Evolutionary conservation across 805 yeast species (phyloP).

Genomic region (Candida koratica): DNA sequence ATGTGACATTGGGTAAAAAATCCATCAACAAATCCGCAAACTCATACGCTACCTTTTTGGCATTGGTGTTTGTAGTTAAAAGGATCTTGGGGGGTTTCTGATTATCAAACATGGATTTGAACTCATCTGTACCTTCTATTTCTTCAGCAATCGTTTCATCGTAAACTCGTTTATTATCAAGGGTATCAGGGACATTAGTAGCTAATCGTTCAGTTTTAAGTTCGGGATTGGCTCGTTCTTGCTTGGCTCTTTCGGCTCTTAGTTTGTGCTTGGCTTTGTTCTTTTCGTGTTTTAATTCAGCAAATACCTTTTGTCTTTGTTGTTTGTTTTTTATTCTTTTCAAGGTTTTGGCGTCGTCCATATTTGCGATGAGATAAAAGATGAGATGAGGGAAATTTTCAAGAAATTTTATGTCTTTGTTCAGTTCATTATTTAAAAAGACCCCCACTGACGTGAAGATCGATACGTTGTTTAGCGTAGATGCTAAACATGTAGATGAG

Average conservation of each 20-base stretch:
- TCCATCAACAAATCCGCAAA: conserved; percentile 85
- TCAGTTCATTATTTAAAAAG: conserved; percentile 31
- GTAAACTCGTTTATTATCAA: conserved; percentile 76
- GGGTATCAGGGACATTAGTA: conserved; percentile 74
- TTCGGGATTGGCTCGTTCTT: conserved; percentile 80
- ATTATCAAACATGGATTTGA: conserved; percentile 49
- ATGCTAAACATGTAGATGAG: conserved; percentile 43
- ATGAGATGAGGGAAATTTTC: conserved; percentile 16
- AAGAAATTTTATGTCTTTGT: conserved; percentile 28
- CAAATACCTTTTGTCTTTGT: conserved; percentile 73
- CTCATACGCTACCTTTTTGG: conserved; percentile 82
- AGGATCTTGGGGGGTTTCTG: conserved; percentile 76
- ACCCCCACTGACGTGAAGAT: conserved; percentile 26
- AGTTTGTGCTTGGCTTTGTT: conserved; percentile 72
- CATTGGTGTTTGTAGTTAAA: conserved; percentile 83
- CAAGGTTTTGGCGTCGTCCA: conserved; percentile 26
- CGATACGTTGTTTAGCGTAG: conserved; percentile 26
- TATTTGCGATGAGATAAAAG: conserved; percentile 1
- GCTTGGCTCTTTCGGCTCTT: conserved; percentile 81
- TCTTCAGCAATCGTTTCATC: conserved; percentile 76
- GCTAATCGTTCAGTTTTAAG: conserved; percentile 74
- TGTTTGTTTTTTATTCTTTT: conserved; percentile 67
- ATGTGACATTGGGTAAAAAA: conserved; percentile 78
- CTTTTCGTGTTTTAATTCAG: conserved; percentile 67
- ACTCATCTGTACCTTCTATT: conserved; percentile 62